A percentile compares a stretch with the other conserved stretches of the same genome.
phyloP scores from a whole-genome alignment of 495 filamentous ascomycete species.

The Oidiodendron maius region DNA sequence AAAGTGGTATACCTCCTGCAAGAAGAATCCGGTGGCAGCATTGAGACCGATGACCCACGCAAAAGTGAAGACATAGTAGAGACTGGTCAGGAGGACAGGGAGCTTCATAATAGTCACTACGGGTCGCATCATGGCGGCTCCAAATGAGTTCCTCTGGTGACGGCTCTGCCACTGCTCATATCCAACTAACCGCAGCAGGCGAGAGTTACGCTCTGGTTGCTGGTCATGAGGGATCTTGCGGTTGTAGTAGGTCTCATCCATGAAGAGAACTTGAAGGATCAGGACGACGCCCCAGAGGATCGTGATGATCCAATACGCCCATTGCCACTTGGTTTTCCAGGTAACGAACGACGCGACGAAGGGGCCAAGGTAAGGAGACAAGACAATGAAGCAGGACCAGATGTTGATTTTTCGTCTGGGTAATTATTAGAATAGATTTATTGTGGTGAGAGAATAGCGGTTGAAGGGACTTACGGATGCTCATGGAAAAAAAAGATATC shows the following conservation, averaged over 20 bases:
- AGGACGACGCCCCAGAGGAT: conserved; percentile 8
- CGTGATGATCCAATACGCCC: conserved; percentile 12
- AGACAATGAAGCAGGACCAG: conserved; percentile 8
- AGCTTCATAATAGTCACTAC: not conserved
- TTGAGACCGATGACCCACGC: not conserved
- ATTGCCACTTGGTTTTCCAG: not conserved
- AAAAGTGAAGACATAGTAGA: conserved; percentile 1
- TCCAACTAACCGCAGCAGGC: conserved; percentile 14
- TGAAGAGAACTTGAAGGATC: conserved; percentile 9
- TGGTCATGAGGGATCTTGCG: conserved; percentile 7
- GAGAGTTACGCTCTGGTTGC: conserved; percentile 11
- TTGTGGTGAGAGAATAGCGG: not conserved
- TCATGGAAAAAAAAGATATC: conserved; percentile 24
- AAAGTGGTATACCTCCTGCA: not conserved
- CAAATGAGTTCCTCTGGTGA: not conserved
- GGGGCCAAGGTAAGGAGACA: conserved; percentile 18
- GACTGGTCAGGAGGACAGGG: not conserved
- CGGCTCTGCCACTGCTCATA: conserved; percentile 12
- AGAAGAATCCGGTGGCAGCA: not conserved
- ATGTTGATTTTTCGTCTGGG: conserved; percentile 18
- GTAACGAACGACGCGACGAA: conserved; percentile 15
- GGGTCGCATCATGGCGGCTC: not conserved
- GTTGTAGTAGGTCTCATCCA: conserved; percentile 18
- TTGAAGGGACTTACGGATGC: conserved; percentile 15
- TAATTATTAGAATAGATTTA: not conserved